Conservation (phyloP, 2,329 filamentous ascomycete species). For the Botryotinia convoluta region DNA sequence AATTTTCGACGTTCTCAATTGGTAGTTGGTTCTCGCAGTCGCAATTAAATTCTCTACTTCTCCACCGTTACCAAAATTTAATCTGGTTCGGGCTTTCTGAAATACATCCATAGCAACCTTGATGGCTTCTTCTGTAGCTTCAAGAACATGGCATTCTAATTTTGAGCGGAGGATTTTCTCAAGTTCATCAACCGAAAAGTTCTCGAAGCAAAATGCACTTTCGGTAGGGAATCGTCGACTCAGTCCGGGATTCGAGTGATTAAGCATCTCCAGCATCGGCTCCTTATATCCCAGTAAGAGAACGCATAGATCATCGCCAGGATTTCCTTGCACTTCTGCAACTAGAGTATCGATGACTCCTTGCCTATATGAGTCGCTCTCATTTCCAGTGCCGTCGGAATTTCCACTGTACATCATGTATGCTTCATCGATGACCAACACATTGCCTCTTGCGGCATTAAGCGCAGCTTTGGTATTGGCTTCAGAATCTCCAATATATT, state of each 20-base stretch:
- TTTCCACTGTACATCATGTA: slow-evolving; percentile 47
- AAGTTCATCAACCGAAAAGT: slow-evolving; percentile 60
- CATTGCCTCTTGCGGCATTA: slow-evolving; percentile 52
- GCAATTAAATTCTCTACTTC: slow-evolving; percentile 65
- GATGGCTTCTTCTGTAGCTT: slow-evolving; percentile 45
- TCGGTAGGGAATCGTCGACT: slow-evolving; percentile 61
- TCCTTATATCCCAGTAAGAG: slow-evolving; percentile 65
- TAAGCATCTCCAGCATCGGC: slow-evolving; percentile 54
- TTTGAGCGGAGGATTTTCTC: slow-evolving; percentile 50
- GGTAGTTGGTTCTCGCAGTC: slow-evolving; percentile 47
- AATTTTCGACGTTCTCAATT: slow-evolving; percentile 39
- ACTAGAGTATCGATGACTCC: slow-evolving; percentile 74
- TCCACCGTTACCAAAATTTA: slow-evolving; percentile 68
- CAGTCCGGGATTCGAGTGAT: slow-evolving; percentile 64
- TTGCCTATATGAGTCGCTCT: slow-evolving; percentile 55
- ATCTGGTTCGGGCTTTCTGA: slow-evolving; percentile 55
- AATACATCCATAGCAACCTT: slow-evolving; percentile 58
- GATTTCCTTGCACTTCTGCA: slow-evolving; percentile 63
- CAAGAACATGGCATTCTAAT: slow-evolving; percentile 45
- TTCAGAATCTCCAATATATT: slow-evolving; percentile 60
- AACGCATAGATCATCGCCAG: slow-evolving; percentile 70
- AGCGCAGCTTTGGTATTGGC: slow-evolving; percentile 69
- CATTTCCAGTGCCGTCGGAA: slow-evolving; percentile 38
- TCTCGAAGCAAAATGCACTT: slow-evolving; percentile 64
- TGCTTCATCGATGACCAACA: slow-evolving; percentile 58